Evolutionary conservation across 1,284 basidiomycete genomes (phyloP), one percentile per base, ranked within the genome.

Genomic region (Apiotrichum sp.): DNA sequence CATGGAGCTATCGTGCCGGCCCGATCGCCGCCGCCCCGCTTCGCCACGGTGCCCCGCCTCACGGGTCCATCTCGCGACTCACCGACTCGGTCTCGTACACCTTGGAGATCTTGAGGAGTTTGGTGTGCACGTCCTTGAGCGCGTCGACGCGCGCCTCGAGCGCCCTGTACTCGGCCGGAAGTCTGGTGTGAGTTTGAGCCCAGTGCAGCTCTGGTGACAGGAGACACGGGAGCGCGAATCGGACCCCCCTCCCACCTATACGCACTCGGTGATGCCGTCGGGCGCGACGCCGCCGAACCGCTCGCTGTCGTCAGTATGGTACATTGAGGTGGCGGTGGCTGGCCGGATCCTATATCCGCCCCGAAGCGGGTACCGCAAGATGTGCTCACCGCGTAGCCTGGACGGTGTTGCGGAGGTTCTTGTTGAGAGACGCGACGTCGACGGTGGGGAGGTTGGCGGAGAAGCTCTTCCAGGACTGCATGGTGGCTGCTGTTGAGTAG

Each of bases 141-240:
- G 90, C 90, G 77, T 98, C 96, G 41, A 98, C 95, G 55, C 93
- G 86, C 47, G 86, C 81, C 78, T 98, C 95, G 65, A 98, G 85
- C 70, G 93, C 89, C 74, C 87, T 93, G 83, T 98, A 98, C 75
- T 98, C 93, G 89, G 77, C 62, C 13, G 75, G 62, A 32, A 73
- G 64, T 52, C 66, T 74, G 57, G 29, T 16, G 44, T 6, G 40
- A 34, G 22, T 22, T 22, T 22, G 22, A 22, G 22, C 22, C 22
- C 22, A 22, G 22, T 22, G 22, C 22, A 22, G 22, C 22, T 22
- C 22, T 22, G 22, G 22, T 22, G 22, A 22, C 22, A 22, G 22
- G 22, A 22, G 22, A 22, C 22, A 22, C 22, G 22, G 22, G 22
- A 22, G 22, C 22, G 22, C 22, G 33, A 45, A 31, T 10, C 41